phyloP scores from a whole-genome alignment of 148 eudicot species.

The Pouteria glomerata region DNA sequence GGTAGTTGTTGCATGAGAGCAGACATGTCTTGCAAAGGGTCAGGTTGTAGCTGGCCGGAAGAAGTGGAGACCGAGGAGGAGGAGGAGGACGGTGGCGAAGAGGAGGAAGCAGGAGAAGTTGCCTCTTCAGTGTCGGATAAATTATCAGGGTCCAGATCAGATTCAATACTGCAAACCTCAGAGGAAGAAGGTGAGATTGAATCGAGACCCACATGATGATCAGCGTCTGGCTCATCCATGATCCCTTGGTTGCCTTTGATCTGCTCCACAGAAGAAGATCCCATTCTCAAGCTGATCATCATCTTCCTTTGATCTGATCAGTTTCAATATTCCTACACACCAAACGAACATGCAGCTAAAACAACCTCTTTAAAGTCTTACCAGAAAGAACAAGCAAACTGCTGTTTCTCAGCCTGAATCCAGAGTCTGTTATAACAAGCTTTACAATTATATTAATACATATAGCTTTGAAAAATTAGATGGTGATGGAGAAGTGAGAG shows the following conservation, averaged over 20 bases:
- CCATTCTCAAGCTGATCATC: slow-evolving; percentile 18
- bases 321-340: neutral
- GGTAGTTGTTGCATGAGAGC: slow-evolving; percentile 39
- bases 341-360: neutral
- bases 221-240: slow-evolving; percentile 9
- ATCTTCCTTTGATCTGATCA: neutral
- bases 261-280: slow-evolving; percentile 13
- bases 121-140: slow-evolving; percentile 15
- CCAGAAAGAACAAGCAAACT: no score
- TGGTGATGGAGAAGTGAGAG: neutral
- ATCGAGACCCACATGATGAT: neutral
- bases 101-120: slow-evolving; percentile 6
- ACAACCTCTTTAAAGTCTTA: neutral
- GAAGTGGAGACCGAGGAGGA: neutral
- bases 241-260: slow-evolving; percentile 17
- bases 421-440: no score
- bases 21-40: slow-evolving; percentile 34
- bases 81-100: slow-evolving; percentile 2
- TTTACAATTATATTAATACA: no score
- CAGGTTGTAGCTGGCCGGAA: neutral
- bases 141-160: neutral
- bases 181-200: slow-evolving; percentile 14
- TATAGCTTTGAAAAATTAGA: neutral
- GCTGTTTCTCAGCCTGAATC: no score
- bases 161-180: slow-evolving; percentile 11